Percentiles rank a stretch among this genome's conserved stretches.
Evolutionary conservation across 2,329 filamentous ascomycete species (phyloP).

Genomic region (Tolypocladium paradoxum): DNA sequence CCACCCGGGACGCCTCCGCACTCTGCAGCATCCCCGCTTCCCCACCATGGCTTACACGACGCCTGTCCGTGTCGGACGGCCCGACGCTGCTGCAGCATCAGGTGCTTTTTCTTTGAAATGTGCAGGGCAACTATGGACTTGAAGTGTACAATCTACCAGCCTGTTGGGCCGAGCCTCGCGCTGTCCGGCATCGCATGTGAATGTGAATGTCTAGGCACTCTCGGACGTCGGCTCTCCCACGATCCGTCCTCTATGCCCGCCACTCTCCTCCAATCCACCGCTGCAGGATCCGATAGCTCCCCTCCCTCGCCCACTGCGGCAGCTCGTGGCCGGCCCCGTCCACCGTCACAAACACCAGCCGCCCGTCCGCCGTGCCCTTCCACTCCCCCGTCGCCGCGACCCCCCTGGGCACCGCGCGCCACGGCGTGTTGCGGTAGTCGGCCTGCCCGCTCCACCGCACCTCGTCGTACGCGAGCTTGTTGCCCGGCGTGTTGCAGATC

Average conservation of each 20-base stretch:
- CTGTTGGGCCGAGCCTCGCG: neutral
- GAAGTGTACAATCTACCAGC: neutral
- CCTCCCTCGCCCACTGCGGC: conserved; percentile 9
- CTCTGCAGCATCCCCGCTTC: neutral
- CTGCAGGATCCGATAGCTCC: conserved; percentile 7
- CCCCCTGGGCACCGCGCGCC: neutral
- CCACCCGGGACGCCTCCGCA: neutral
- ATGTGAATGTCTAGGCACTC: too few species aligned
- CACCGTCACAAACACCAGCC: conserved; percentile 13
- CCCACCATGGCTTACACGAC: neutral
- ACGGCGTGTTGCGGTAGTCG: conserved; percentile 23
- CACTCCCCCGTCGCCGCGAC: conserved; percentile 3
- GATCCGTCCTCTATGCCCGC: neutral
- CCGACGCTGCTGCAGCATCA: neutral
- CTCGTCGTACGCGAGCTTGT: conserved; percentile 23
- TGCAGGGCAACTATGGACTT: too few species aligned
- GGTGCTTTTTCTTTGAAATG: too few species aligned
- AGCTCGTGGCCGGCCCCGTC: conserved; percentile 31
- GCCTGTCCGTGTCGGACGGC: neutral
- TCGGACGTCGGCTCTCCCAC: too few species aligned
- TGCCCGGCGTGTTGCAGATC: conserved; percentile 11
- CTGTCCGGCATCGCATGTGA: neutral
- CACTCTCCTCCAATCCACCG: conserved; percentile 6
- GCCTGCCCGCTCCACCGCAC: conserved; percentile 32
- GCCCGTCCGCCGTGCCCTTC: conserved; percentile 6